Conservation (phyloP, 805 yeast species). For the Martiniozyma abietophila region DNA sequence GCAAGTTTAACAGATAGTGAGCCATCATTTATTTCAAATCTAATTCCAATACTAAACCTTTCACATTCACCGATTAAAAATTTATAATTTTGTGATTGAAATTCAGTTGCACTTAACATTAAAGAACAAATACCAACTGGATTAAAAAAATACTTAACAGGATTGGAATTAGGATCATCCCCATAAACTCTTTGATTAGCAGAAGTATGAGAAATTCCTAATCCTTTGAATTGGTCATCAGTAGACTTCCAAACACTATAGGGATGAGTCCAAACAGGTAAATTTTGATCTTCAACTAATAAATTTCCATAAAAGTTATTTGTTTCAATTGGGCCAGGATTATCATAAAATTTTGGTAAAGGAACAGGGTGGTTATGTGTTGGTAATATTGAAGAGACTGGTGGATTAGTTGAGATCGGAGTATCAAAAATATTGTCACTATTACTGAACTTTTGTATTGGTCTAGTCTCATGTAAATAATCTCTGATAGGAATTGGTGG, state of each 20-base stretch:
- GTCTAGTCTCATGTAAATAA: slow-evolving; percentile 9
- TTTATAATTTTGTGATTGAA: slow-evolving; percentile 18
- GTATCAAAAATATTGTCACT: slow-evolving; percentile 14
- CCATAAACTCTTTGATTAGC: slow-evolving; percentile 59
- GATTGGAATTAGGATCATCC: slow-evolving; percentile 41
- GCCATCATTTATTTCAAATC: slow-evolving; percentile 28
- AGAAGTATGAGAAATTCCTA: slow-evolving; percentile 59
- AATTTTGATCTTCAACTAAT: slow-evolving; percentile 53
- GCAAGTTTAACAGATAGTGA: slow-evolving; percentile 43
- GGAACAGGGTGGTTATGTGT: slow-evolving; percentile 65
- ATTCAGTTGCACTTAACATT: slow-evolving; percentile 38
- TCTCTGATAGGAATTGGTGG: slow-evolving; percentile 22
- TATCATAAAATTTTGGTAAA: slow-evolving; percentile 38
- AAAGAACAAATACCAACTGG: slow-evolving; percentile 63
- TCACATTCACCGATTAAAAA: slow-evolving; percentile 25
- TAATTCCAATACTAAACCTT: slow-evolving; percentile 25
- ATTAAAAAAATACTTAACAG: slow-evolving; percentile 45
- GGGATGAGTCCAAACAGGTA: slow-evolving; percentile 77
- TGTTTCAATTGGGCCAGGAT: slow-evolving; percentile 50
- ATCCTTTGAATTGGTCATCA: slow-evolving; percentile 36
- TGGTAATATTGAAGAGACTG: slow-evolving; percentile 20
- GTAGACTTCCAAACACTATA: slow-evolving; percentile 60
- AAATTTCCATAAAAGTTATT: slow-evolving; percentile 74
- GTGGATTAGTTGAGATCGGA: slow-evolving; percentile 17
- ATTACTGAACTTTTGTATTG: background rate